Evolutionary conservation across 495 filamentous ascomycete species (phyloP).

Genomic region (Polyplosphaeria fusca): DNA sequence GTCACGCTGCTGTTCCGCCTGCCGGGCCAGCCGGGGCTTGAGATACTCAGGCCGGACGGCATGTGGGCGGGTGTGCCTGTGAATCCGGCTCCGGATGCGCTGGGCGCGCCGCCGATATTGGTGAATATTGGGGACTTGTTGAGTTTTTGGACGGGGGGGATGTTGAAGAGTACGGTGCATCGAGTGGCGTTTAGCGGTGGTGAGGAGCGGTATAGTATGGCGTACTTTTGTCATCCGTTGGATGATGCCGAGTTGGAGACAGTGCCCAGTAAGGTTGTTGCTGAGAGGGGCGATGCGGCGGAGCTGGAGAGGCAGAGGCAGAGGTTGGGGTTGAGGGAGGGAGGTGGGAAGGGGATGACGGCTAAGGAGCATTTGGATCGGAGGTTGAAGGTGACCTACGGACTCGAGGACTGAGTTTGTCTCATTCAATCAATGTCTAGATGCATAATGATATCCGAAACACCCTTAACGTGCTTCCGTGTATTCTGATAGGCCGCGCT

Average conservation of each 20-base stretch:
- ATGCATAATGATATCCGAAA: neutral
- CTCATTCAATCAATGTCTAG: neutral
- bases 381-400: conserved; percentile 74
- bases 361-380: conserved; percentile 78
- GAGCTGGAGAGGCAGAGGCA: conserved; percentile 47
- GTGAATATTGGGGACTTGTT: conserved; percentile 93
- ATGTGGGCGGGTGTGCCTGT: conserved; percentile 64
- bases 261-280: conserved; percentile 68
- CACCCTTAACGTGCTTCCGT: no score
- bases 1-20: conserved; percentile 76
- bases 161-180: conserved; percentile 83
- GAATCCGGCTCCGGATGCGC: conserved; percentile 36
- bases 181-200: conserved; percentile 72
- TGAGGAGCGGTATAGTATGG: conserved; percentile 79
- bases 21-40: conserved; percentile 76
- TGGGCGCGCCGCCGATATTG: conserved; percentile 58
- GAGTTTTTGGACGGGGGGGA: conserved; percentile 83
- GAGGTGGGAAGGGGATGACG: conserved; percentile 59
- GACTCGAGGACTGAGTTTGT: conserved; percentile 40
- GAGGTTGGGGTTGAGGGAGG: neutral
- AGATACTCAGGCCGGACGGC: conserved; percentile 63
- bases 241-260: conserved; percentile 64
- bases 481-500: no score
- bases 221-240: conserved; percentile 86
- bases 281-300: conserved; percentile 20